Base-by-base conservation (phyloP, 306 rosid species). In the Delonix regia region DNA sequence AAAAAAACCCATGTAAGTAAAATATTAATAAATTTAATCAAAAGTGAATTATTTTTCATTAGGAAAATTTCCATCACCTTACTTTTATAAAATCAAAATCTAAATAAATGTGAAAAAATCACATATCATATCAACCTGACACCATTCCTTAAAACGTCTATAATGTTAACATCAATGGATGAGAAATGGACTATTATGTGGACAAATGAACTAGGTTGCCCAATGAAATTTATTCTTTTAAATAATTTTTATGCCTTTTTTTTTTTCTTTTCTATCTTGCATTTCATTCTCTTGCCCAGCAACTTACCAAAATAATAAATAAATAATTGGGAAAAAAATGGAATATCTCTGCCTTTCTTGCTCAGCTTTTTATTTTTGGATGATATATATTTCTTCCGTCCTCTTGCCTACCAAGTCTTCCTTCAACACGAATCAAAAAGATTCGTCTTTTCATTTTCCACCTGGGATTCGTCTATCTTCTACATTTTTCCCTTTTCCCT, bases 391-490 rank as follows among this genome's bases (percentile, higher is more conserved):
- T 15, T 53, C 66, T 33, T 60, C 38, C 28, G 28, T 57, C 33
- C 78, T n/a, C 44, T n/a, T 28, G 45, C 36, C 67, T 38, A 3
- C 16, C 5, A 42, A 42, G 52, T 71, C 66, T 80, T 80, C 61
- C 69, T 80, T 73, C 61, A 64, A 30, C 15, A 21, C 19, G 69
- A 63, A 63, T 64, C 5, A 64, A 41, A 64, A 64, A 53, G 62
- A 64, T 80, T 73, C 69, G 28, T 55, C 52, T 73, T 73, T 71
- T 73, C 21, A 7, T 34, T 71, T 78, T 61, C 51, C 59, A 13
- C 59, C 59, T 48, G 65, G 38, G 78, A 72, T 71, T 80, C 68
- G 65, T 55, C 51, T 12, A 51, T 34, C 72, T 69, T 27, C 52
- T 49, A 45, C 61, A 45, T 47, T 28, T 62, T 41, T 19, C 14